Evolutionary conservation across 495 filamentous ascomycete species (phyloP).

Genomic region (Astrothelium macrocarpum): DNA sequence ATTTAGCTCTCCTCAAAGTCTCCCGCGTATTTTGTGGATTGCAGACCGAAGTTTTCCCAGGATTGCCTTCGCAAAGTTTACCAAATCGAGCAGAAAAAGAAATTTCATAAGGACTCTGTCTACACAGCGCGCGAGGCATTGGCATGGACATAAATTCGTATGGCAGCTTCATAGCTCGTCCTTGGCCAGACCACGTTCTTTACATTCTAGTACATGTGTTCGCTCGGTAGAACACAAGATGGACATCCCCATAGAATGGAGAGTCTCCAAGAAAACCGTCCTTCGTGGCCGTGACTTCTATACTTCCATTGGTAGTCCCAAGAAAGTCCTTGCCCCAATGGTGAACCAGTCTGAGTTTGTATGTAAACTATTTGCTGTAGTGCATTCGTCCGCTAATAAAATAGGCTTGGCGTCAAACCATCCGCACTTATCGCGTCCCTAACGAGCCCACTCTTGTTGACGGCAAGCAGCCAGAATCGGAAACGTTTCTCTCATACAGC

Average conservation of each 20-base stretch:
- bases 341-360: constrained; percentile 97
- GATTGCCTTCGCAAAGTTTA: no score
- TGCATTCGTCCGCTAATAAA: background rate
- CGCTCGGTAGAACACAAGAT: background rate
- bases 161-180: no score
- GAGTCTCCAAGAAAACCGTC: background rate
- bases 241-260: background rate
- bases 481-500: constrained; percentile 62
- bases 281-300: constrained; percentile 70
- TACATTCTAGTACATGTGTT: background rate
- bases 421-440: background rate
- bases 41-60: no score
- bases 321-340: constrained; percentile 89
- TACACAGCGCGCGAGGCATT: no score
- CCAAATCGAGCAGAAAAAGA: no score
- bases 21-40: no score
- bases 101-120: no score
- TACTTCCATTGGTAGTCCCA: constrained; percentile 83
- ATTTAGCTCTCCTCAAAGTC: no score
- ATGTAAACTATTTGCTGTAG: constrained; percentile 40
- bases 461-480: background rate
- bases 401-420: constrained; percentile 2
- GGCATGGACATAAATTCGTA: no score
- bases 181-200: no score
- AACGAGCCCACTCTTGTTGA: background rate